Evolutionary conservation across 139 green algal genomes (phyloP), one percentile per base, ranked within the genome.

Genomic region (Picochlorum sp.): DNA sequence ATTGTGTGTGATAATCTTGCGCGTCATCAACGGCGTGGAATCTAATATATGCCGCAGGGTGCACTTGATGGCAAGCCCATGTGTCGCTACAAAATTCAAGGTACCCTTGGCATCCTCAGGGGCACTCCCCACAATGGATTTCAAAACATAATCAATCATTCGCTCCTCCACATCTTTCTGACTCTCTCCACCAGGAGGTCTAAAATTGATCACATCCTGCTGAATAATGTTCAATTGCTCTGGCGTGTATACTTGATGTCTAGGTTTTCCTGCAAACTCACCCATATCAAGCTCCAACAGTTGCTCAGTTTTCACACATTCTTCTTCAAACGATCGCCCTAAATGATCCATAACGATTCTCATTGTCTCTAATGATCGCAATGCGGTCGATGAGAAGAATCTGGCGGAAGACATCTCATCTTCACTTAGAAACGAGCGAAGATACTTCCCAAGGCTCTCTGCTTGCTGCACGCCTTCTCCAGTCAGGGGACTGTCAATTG

Each of bases 1-100:
- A 65, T 77, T 77, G 20, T 47, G 38, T 24, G 66, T 6, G 1
- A 45, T 38, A n/a, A 73, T 70, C 38, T 72, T 73, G 18, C 71
- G 41, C 37, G 18, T 57, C 65, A 70, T 70, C n/a, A 44, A 24
- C 4, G 71, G 49, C 26, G 61, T 20, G 1, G 65, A 65, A 16
- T 45, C 30, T 26, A 73, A 31, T 41, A 77, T 49, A 23, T 23
- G 24, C 4, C 71, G 49, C 58, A 77, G 50, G 21, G 62, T 18
- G 60, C 49, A 62, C 50, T 73, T 73, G n/a, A 77, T 63, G 2
- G 71, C 71, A 50, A 77, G 41, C 41, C 70, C 71, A 24, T 77
- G 71, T 20, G 34, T 28, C 24, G 73, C 49, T 3, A 77, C 49
- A 3, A 77, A 15, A 11, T 38, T 59, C 2, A 41, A 59, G 0